Evolutionary conservation across 371 early-diverging fungal species (phyloP), one percentile per base, ranked within the genome.

Genomic region (Mortierella sp.): DNA sequence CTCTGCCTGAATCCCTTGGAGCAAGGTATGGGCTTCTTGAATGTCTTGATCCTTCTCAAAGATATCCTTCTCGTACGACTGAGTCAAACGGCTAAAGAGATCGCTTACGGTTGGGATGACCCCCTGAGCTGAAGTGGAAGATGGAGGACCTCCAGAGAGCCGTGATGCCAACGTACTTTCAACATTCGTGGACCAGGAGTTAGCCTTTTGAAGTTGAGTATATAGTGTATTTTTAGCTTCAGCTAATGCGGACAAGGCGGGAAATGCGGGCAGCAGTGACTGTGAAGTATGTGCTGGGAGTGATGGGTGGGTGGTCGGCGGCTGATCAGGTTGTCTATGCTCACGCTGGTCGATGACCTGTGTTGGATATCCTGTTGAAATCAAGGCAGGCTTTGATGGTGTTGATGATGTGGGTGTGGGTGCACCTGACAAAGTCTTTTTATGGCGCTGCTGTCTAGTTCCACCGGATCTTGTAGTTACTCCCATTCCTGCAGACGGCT

Each of bases 41-140:
- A 90, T 59, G 78, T 90, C 90, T 57, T 87, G 87, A 61, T 90
- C 89, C 64, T 89, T 84, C 51, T 90, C 90, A 76, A 88, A 90
- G 2, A 87, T 83, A 61, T 88, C 86, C 32, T 83, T 87, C 34
- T 80, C 80, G 28, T 80, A 80, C n/a, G 80, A 80, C 31, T 80
- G 74, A 4, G 80, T 80, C 68, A 80, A 40, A 29, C 67, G 74
- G 4, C 65, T 66, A 64, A 80, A 80, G 10, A 80, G 56, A 26
- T 74, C 70, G 28, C 68, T 80, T 43, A 80, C 75, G 1, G 80
- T 74, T 45, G 80, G 80, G 45, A 80, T 74, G 61, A 80, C 68
- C 8, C 40, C 51, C 32, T 72, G 62, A 0, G 32, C n/a, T 7
- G 65, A 59, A 5, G 69, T 31, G 9, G 72, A 64, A 1, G 58